These are phyloP conservation scores for Leccinum fuscescens DNA, from an alignment of 1,284 basidiomycete species.

Conservation along the genomic window DNA sequence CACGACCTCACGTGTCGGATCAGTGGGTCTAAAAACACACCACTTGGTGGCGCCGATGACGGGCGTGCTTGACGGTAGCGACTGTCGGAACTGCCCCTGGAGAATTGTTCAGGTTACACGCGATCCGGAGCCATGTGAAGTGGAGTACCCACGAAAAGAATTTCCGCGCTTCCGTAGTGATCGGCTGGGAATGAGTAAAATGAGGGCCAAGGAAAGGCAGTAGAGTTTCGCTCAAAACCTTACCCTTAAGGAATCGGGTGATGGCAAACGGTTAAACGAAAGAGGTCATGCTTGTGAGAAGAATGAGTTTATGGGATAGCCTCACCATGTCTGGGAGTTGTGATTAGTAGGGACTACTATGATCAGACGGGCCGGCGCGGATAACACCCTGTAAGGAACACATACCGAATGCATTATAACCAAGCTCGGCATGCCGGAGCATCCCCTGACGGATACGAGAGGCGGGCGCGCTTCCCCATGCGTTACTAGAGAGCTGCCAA, in stretches of 20 bases:
- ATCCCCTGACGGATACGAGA: conserved; percentile 66
- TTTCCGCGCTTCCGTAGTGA: conserved; percentile 78
- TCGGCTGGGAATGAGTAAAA: conserved; percentile 52
- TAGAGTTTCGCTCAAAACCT: background rate
- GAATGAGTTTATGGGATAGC: background rate
- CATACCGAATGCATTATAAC: conserved; percentile 73
- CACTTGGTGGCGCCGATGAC: conserved; percentile 77
- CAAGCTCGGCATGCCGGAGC: conserved; percentile 58
- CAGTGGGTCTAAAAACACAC: conserved; percentile 67
- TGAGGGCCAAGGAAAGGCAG: background rate
- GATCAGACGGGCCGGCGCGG: background rate
- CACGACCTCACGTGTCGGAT: conserved; percentile 55
- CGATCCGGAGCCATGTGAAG: background rate
- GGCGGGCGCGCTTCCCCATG: conserved; percentile 74
- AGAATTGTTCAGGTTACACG: conserved; percentile 12
- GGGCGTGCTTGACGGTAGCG: conserved; percentile 39
- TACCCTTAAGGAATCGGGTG: conserved; percentile 18
- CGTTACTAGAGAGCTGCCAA: conserved; percentile 81
- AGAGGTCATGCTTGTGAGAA: conserved; percentile 22
- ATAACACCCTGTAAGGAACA: background rate
- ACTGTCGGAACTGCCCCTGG: conserved; percentile 66
- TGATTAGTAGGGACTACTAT: background rate
- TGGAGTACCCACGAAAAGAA: conserved; percentile 62
- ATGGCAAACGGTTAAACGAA: conserved; percentile 4
- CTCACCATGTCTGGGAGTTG: conserved; percentile 54